A percentile compares a stretch with the other conserved stretches of the same genome.
phyloP scores from a whole-genome alignment of 2,329 filamentous ascomycete genomes.

The Xylaria sp. region DNA sequence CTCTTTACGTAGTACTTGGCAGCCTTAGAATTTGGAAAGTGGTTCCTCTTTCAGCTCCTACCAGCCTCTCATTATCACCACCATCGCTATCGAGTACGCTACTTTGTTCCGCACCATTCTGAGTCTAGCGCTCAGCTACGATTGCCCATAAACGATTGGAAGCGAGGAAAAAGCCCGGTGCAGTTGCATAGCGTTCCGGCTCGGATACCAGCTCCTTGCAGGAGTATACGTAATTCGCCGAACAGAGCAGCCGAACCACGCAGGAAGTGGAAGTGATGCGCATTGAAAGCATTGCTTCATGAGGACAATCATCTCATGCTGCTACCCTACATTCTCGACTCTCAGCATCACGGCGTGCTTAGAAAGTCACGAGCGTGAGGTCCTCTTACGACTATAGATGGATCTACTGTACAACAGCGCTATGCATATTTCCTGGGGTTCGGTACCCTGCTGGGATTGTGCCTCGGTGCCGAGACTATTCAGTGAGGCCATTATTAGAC shows the following conservation, averaged over 20 bases:
- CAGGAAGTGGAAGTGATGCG: too few relatives aligned
- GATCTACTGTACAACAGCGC: background rate
- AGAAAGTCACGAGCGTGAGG: background rate
- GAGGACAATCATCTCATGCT: background rate
- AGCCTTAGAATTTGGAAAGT: constrained; percentile 10
- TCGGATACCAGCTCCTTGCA: background rate
- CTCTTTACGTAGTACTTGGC: constrained; percentile 4
- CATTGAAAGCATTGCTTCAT: background rate
- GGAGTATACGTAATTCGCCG: background rate
- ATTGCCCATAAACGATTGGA: background rate
- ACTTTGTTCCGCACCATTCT: background rate
- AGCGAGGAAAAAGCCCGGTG: background rate
- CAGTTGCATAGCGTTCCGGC: background rate
- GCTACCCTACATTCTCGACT: background rate
- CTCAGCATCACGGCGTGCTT: too few relatives aligned
- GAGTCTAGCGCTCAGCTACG: constrained; percentile 3
- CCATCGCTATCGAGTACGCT: background rate
- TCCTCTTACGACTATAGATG: background rate
- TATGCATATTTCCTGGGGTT: background rate
- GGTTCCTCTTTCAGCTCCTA: constrained; percentile 8
- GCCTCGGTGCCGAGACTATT: background rate
- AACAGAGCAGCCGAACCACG: background rate
- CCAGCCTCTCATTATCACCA: constrained; percentile 21
- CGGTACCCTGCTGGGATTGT: background rate
- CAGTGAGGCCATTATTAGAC: background rate